Conservation (phyloP, 2,329 filamentous ascomycete genomes). For the Alternaria arborescens region DNA sequence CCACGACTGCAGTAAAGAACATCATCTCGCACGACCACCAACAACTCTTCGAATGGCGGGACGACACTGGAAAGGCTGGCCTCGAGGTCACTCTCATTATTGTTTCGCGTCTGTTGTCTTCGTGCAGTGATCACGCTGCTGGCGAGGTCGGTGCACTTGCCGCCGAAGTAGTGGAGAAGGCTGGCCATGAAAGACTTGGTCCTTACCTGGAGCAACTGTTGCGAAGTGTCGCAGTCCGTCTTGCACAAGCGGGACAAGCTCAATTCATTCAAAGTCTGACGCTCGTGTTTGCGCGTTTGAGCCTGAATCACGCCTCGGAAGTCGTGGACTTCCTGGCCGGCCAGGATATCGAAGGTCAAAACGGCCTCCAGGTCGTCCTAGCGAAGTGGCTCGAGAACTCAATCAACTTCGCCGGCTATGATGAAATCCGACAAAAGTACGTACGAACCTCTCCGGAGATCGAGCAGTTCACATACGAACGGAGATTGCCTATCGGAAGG, state of each 20-base stretch:
- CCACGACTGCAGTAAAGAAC: conserved; percentile 85
- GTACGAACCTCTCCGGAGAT: conserved; percentile 42
- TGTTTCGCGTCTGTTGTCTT: conserved; percentile 87
- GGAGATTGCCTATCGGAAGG: neutral
- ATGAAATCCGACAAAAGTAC: conserved; percentile 95
- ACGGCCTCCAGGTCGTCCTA: conserved; percentile 86
- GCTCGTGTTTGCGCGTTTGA: conserved; percentile 90
- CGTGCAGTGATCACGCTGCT: conserved; percentile 85
- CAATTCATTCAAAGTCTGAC: conserved; percentile 96
- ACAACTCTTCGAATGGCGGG: conserved; percentile 87
- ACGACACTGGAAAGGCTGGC: conserved; percentile 78
- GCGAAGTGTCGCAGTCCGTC: conserved; percentile 83
- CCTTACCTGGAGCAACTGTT: conserved; percentile 89
- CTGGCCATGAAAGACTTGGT: conserved; percentile 87
- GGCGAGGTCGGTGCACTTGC: conserved; percentile 96
- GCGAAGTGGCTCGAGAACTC: conserved; percentile 98
- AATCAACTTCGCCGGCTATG: conserved; percentile 95
- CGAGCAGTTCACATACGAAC: conserved; percentile 6
- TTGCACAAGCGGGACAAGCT: conserved; percentile 83
- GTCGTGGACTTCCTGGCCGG: conserved; percentile 91
- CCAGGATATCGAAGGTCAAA: conserved; percentile 80
- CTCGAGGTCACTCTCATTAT: conserved; percentile 90
- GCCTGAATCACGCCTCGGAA: conserved; percentile 83
- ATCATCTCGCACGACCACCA: conserved; percentile 89
- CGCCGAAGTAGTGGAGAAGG: conserved; percentile 94